These are phyloP conservation scores for Achlya hypogyna DNA, from an alignment of 352 stramenopile genomes.

Conservation along the genomic window DNA sequence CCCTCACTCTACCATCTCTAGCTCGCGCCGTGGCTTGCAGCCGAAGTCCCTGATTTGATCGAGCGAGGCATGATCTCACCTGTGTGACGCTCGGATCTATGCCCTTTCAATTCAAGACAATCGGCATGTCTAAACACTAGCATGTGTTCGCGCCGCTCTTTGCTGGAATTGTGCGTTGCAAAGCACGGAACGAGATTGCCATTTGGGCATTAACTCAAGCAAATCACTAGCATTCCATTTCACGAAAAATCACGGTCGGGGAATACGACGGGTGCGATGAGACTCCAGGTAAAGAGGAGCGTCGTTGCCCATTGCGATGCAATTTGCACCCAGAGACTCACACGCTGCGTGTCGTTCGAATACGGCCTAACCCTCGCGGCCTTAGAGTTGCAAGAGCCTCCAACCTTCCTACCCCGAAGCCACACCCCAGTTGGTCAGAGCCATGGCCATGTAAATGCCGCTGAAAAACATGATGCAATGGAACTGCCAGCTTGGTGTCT, in stretches of 20 bases:
- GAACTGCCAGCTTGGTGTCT: slow-evolving; percentile 85
- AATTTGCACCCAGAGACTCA: slow-evolving; percentile 96
- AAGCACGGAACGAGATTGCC: no score
- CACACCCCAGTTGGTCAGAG: slow-evolving; percentile 91
- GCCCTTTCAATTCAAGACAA: no score
- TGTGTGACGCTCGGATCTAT: slow-evolving; percentile 27
- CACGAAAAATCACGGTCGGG: slow-evolving; percentile 86
- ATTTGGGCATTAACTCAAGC: no score
- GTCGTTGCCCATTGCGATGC: slow-evolving; percentile 90
- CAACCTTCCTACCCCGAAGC: slow-evolving; percentile 36
- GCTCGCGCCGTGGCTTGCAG: slow-evolving; percentile 79
- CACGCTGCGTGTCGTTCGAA: not conserved
- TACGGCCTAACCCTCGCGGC: not conserved
- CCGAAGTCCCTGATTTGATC: slow-evolving; percentile 78
- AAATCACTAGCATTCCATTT: not conserved
- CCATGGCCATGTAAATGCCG: slow-evolving; percentile 91
- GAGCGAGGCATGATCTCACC: slow-evolving; percentile 65
- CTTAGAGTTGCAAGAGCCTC: not conserved
- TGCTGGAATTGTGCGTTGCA: no score
- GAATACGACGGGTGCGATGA: slow-evolving; percentile 89
- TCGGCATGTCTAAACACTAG: no score
- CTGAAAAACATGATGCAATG: slow-evolving; percentile 88
- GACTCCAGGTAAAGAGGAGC: slow-evolving; percentile 90
- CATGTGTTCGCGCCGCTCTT: no score
- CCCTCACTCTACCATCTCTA: slow-evolving; percentile 19